These are phyloP conservation scores for Solanum hybrid DNA, from an alignment of 305 asterid genomes.

Conservation along the genomic window DNA sequence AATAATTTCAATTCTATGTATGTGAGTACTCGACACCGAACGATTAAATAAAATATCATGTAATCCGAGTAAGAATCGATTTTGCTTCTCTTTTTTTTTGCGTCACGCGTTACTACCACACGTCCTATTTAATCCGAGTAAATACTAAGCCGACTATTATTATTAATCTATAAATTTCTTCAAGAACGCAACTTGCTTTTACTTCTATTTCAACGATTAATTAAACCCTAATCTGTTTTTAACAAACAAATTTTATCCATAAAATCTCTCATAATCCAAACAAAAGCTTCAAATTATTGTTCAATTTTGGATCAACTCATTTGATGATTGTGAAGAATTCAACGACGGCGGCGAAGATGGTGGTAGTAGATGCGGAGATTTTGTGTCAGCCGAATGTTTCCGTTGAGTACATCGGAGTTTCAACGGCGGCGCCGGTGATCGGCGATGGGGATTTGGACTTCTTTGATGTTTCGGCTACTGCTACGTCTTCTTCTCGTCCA, in stretches of 20 bases:
- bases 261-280: background rate
- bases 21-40: background rate
- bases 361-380: constrained; percentile 6
- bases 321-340: background rate
- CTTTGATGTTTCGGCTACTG: background rate
- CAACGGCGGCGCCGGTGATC: background rate
- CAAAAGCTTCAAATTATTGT: background rate
- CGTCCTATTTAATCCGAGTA: background rate
- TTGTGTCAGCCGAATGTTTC: constrained; percentile 16
- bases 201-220: background rate
- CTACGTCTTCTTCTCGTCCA: background rate
- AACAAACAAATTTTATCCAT: background rate
- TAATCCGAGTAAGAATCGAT: background rate
- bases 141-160: background rate
- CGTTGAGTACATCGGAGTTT: constrained; percentile 16
- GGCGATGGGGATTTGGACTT: background rate
- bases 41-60: background rate
- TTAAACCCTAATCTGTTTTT: background rate
- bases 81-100: background rate
- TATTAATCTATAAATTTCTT: background rate
- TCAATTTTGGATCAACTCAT: background rate
- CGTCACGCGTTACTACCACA: background rate
- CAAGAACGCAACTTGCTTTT: background rate
- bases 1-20: background rate
- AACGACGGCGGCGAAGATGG: constrained; percentile 12